phyloP scores from a whole-genome alignment of 202 grass and related monocot genomes.

The Musa balbisiana region DNA sequence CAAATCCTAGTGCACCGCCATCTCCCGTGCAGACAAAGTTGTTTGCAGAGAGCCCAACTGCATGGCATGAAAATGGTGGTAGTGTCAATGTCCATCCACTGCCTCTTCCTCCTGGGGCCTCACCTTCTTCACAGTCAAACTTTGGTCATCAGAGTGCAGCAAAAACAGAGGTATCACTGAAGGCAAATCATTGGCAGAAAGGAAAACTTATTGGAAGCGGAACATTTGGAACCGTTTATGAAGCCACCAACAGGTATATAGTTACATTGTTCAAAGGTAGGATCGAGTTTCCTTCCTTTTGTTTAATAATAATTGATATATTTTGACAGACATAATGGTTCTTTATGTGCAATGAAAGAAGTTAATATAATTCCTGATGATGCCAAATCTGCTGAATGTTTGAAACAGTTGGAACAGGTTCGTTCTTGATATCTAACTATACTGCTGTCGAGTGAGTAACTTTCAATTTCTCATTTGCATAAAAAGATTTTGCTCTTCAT shows the following conservation, averaged over 20 bases:
- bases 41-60: conserved; percentile 39
- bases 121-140: conserved; percentile 41
- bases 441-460: background rate
- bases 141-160: conserved; percentile 31
- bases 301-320: conserved; percentile 20
- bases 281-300: background rate
- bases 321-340: conserved; percentile 61
- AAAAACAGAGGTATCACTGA: conserved; percentile 39
- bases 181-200: conserved; percentile 91
- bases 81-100: conserved; percentile 56
- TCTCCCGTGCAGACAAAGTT: conserved; percentile 54
- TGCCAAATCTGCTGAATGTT: conserved; percentile 77
- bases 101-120: conserved; percentile 60
- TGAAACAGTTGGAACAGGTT: conserved; percentile 93
- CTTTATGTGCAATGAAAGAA: conserved; percentile 99
- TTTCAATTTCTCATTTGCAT: conserved; percentile 5
- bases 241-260: conserved; percentile 72
- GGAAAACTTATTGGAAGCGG: conserved; percentile 87
- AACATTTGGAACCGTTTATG: conserved; percentile 88
- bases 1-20: conserved; percentile 50
- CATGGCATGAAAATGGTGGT: conserved; percentile 31
- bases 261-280: background rate
- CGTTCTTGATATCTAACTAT: conserved; percentile 11
- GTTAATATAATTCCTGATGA: conserved; percentile 87
- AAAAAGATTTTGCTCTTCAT: conserved; percentile 19